Evolutionary conservation across 768 basidiomycete species (phyloP).

Genomic region (Cyathus striatus): DNA sequence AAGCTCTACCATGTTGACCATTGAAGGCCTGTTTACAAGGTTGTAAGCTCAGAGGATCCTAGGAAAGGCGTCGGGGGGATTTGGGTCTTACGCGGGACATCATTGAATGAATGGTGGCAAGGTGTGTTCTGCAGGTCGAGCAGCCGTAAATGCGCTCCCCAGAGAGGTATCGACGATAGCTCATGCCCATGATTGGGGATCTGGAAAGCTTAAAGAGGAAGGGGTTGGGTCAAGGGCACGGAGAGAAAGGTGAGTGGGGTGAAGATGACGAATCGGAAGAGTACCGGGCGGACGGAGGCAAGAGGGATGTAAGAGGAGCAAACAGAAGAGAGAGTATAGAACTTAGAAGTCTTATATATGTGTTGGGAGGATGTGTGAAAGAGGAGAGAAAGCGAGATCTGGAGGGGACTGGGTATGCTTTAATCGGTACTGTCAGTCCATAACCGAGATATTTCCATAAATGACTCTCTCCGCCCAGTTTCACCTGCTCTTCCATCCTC

Average conservation of each 20-base stretch:
- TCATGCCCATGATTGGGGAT: constrained; percentile 83
- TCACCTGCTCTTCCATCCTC: constrained; percentile 6
- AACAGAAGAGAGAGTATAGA: background rate
- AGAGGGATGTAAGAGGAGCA: background rate
- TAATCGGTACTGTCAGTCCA: too few species aligned
- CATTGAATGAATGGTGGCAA: constrained; percentile 89
- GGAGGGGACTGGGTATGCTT: constrained; percentile 13
- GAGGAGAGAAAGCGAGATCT: constrained; percentile 15
- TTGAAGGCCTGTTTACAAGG: constrained; percentile 74
- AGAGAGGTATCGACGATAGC: constrained; percentile 80
- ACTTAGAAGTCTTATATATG: constrained; percentile 15
- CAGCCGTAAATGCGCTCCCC: constrained; percentile 88
- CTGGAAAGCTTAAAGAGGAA: background rate
- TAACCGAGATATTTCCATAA: constrained; percentile 19
- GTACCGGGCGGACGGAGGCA: too few species aligned
- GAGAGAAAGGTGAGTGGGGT: constrained; percentile 13
- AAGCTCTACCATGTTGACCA: constrained; percentile 93
- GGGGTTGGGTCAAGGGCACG: background rate
- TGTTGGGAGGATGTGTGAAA: constrained; percentile 17
- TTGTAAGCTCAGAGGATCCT: background rate
- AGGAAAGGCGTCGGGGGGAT: too few species aligned
- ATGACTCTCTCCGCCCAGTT: constrained; percentile 14
- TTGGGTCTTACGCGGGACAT: constrained; percentile 67
- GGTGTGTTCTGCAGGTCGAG: constrained; percentile 80
- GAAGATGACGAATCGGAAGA: constrained; percentile 17